phyloP scores from a whole-genome alignment of 306 rosid species.

The Carpinus viminea region DNA sequence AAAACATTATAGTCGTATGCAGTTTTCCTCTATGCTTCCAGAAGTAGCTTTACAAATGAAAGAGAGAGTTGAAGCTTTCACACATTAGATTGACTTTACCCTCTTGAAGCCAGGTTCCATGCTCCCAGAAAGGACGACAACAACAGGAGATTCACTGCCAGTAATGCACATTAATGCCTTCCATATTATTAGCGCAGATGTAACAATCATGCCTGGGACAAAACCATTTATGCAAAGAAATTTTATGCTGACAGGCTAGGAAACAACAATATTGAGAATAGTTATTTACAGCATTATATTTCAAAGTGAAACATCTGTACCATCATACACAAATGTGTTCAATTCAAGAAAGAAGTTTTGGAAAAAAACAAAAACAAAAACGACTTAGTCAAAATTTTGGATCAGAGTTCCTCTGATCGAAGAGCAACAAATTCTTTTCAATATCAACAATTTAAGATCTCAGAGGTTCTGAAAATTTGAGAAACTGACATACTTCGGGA shows the following conservation, averaged over 20 bases:
- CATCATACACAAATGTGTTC: neutral
- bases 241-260: conserved; percentile 1
- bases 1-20: neutral
- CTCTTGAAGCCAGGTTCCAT: conserved; percentile 95
- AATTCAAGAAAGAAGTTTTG: neutral
- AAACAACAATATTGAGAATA: conserved; percentile 7
- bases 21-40: conserved; percentile 14
- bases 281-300: neutral
- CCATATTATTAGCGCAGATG: conserved; percentile 85
- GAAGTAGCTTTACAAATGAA: neutral
- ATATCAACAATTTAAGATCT: neutral
- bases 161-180: conserved; percentile 79
- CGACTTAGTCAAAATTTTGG: neutral
- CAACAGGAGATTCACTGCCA: conserved; percentile 86
- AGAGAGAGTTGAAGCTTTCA: conserved; percentile 18
- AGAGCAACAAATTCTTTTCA: neutral
- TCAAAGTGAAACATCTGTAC: neutral
- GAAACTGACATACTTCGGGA: neutral
- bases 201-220: conserved; percentile 73
- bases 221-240: conserved; percentile 19
- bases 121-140: conserved; percentile 93
- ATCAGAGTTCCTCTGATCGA: neutral
- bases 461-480: neutral
- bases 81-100: conserved; percentile 36
- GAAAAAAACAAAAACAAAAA: too few relatives aligned